Base-by-base conservation (phyloP, 352 stramenopile species). In the Phytopythium ostracodes region DNA sequence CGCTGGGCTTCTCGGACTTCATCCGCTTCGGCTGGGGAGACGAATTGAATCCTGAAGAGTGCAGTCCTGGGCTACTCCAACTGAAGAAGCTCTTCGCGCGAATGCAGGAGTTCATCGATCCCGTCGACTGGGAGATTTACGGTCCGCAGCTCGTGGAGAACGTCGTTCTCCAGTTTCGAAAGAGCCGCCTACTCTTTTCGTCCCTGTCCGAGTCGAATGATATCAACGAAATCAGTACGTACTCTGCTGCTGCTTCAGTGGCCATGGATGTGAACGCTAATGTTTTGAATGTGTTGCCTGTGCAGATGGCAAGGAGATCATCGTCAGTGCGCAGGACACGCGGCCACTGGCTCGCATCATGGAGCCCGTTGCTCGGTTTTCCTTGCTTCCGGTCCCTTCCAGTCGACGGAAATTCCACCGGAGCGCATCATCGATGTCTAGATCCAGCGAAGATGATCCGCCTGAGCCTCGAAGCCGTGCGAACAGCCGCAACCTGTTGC, bases 81-180 rank as follows among this genome's bases (percentile, higher is more conserved):
- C 56, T 94, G 29, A 87, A 77, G 61, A 64, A 70, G 36, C 64
- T 94, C 20, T 92, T 94, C 49, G 84, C 82, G 29, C 82, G 77
- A 11, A 92, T 96, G 77, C 75, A 78, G 12, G 85, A 91, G 38
- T 96, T 92, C 43, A 76, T 96, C 18, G 87, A 96, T 51, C 87
- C 85, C 3, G 87, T 96, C 15, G 87, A 96, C 63, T 96, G 87
- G 87, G 87, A 96, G 64, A 91, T 96, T 52, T 96, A 92, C 51
- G 87, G 87, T 9, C 85, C 85, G 2, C 83, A 93, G 60, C 67
- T 96, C 33, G 87, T 94, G 43, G 79, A 92, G 59, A 94, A 94
- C 57, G 87, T 96, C 29, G 84, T 93, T 53, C 60, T 91, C 27
- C 87, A 94, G 75, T 96, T 94, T 53, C 79, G 87, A 27, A 93